Evolutionary conservation across 805 yeast species (phyloP), one percentile per base, ranked within the genome.

Genomic region (Scheffersomyces spartinae): DNA sequence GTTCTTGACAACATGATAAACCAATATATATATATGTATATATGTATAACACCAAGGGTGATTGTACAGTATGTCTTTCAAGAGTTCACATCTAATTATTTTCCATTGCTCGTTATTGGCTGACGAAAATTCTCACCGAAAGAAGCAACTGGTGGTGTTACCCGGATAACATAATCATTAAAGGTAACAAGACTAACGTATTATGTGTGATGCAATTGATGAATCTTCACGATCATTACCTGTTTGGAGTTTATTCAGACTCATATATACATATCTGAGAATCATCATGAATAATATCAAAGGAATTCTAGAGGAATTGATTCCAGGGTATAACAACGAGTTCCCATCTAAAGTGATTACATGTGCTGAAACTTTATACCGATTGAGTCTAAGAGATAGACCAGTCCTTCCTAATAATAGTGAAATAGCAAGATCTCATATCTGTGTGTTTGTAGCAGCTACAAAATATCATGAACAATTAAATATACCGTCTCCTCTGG

Each of bases 401-500:
- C 66, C 68, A 31, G 44, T 50, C 3, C 44, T 78, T 13, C 62
- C 69, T 9, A 61, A 62, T 14, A 60, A 60, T 20, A 68, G 71
- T 26, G 86, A 79, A 34, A 53, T 67, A 2, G 84, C 83, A 2
- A 54, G 88, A 27, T 64, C 63, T 28, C 86, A 79, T 43, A 44
- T 80, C 8, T 74, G 84, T 44, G 79, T 84, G 4, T 69, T 54
- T 33, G 43, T 77, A 13, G 76, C 81, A 0, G 65, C 67, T 9
- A 73, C 71, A 30, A 59, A 60, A 33, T 60, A 67, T 21, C 51
- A 52, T 8, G 49, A 53, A 7, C 49, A 49, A 18, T 51, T 68
- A 21, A 47, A 59, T 3, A 52, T 72, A 6, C 67, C 77, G 1
- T 52, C 53, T 3, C 80, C 78, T 5, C 52, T 52, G 17, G 26